Percentiles rank a stretch among this genome's conserved stretches.
phyloP scores from a whole-genome alignment of 352 stramenopile species.

The Phytophthora megakarya region DNA sequence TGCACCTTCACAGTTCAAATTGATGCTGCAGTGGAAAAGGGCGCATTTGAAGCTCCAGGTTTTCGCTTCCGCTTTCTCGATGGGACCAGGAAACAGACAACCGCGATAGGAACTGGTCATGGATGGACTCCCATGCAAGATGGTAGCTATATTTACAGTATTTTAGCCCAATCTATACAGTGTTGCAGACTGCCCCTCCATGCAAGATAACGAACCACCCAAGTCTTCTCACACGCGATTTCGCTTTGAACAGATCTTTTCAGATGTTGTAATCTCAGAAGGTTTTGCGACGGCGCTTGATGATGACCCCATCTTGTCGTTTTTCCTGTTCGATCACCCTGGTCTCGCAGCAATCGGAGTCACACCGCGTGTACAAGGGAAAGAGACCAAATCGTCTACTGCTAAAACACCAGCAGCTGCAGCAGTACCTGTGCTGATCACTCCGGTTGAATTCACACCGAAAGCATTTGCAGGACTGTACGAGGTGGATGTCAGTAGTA shows the following conservation, averaged over 20 bases:
- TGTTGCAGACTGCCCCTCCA: no score
- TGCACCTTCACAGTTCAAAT: conserved; percentile 70
- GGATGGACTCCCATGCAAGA: conserved; percentile 39
- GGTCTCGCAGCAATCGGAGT: conserved; percentile 24
- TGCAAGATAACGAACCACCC: conserved; percentile 1
- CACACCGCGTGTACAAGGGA: conserved; percentile 15
- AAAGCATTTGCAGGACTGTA: conserved; percentile 56
- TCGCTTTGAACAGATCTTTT: conserved; percentile 56
- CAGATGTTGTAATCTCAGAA: conserved; percentile 54
- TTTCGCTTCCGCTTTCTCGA: conserved; percentile 81
- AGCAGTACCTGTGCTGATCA: conserved; percentile 2
- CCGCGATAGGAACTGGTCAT: conserved; percentile 31
- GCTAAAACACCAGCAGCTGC: conserved; percentile 10
- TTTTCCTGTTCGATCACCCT: conserved; percentile 67
- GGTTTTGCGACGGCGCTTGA: conserved; percentile 51
- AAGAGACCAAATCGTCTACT: conserved; percentile 42
- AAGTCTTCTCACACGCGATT: conserved; percentile 9
- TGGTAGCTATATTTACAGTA: no score
- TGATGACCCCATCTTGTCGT: conserved; percentile 62
- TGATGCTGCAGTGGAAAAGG: conserved; percentile 48
- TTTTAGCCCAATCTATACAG: no score
- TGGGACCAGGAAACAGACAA: conserved; percentile 60
- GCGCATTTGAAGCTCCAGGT: conserved; percentile 48
- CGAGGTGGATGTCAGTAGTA: conserved; percentile 64
- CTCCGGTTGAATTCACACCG: conserved; percentile 16